Evolutionary conservation across 1,139 yeast species (phyloP).

Genomic region (Candida glucosophila): DNA sequence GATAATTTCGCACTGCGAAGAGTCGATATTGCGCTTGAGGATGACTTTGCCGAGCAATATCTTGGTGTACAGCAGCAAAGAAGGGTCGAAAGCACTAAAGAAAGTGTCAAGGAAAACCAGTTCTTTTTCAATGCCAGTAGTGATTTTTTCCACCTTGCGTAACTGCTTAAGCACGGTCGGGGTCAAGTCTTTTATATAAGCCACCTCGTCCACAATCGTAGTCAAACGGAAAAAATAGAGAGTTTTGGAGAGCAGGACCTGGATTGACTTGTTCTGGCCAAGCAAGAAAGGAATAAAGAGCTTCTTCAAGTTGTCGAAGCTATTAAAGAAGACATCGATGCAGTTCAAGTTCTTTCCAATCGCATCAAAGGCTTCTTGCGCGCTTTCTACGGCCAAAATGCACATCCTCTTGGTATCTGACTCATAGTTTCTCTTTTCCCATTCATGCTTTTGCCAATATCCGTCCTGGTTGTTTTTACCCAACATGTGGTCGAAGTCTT

Average conservation of each 20-base stretch:
- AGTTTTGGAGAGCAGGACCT: conserved; percentile 17
- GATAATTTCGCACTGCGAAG: conserved; percentile 24
- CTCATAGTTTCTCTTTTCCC: conserved; percentile 25
- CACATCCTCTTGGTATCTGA: conserved; percentile 14
- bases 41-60: conserved; percentile 36
- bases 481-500: conserved; percentile 17
- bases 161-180: conserved; percentile 21
- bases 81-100: conserved; percentile 25
- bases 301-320: conserved; percentile 31
- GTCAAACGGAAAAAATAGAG: conserved; percentile 16
- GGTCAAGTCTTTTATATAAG: conserved; percentile 11
- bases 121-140: conserved; percentile 31
- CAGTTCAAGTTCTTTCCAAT: conserved; percentile 19
- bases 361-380: conserved; percentile 14
- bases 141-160: conserved; percentile 28
- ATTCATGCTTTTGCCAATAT: conserved; percentile 7
- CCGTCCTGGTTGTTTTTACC: no score
- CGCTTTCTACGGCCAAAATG: conserved; percentile 12
- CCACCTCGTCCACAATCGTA: conserved; percentile 22
- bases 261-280: conserved; percentile 22
- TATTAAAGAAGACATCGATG: conserved; percentile 27
- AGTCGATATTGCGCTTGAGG: conserved; percentile 25
- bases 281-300: conserved; percentile 27
- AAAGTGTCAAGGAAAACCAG: conserved; percentile 19
- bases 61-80: conserved; percentile 29